Base-by-base conservation (phyloP, 2,329 filamentous ascomycete species). In the Fusarium oligoseptatum region DNA sequence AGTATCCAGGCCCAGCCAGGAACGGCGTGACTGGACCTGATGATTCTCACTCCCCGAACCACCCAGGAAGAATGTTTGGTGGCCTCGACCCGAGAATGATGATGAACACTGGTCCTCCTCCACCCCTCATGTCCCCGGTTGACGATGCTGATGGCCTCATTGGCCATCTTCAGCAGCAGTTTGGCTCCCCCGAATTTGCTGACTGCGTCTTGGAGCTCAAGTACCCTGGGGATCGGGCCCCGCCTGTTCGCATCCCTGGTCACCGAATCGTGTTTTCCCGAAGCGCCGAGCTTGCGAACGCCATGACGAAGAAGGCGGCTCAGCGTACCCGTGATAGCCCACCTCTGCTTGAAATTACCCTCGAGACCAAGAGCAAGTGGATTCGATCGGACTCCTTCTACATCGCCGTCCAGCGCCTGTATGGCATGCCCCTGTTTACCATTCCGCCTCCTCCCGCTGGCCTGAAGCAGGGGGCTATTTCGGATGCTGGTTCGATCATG, bases 201-300 rank as follows among this genome's bases (percentile, higher is more conserved):
- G 87, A 89, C 71, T 88, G 85, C 71, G 79, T 82, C 8, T 74
- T 89, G 55, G 86, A 88, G 73, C 83, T 88, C 57, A 83, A 83
- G 17, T 86, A 87, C 68, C 68, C 80, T 2, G 83, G 86, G 74
- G 82, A 83, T 50, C 81, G 83, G 67, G 79, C 81, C 27, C 71
- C 78, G 27, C 75, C 83, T 67, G 70, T 88, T 81, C 77, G 82
- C 66, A 86, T 91, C 29, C 86, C 84, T 14, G 89, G 85, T 11
- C 90, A 92, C 73, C 87, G 87, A 58, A 78, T 92, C 20, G 81
- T 92, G 11, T 81, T 92, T 32, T 86, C 88, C 41, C 88, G 88
- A 55, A 91, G 89, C 76, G 50, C 74, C 9, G 74, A 78, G 63
- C 77, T 85, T 15, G 72, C 77, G 6, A 64, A 60, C 4, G 70